phyloP scores from a whole-genome alignment of 805 yeast species.

The Yarrowia sp. region DNA sequence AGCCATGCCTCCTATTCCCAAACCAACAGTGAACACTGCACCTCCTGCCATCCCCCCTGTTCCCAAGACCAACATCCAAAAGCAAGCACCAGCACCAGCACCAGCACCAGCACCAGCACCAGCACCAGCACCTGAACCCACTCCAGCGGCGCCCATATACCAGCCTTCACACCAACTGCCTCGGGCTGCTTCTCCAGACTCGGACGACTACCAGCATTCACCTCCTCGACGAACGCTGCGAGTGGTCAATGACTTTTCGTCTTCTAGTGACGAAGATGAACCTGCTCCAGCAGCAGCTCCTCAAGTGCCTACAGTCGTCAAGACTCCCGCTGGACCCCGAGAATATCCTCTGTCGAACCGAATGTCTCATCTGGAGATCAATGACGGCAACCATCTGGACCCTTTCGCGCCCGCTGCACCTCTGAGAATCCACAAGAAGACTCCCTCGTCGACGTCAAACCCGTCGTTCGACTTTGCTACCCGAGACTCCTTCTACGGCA shows the following conservation, averaged over 20 bases:
- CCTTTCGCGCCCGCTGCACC: conserved; percentile 13
- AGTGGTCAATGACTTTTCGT: conserved; percentile 17
- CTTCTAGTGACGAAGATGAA: conserved; percentile 18
- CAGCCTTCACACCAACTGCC: conserved; percentile 13
- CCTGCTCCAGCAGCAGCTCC: neutral
- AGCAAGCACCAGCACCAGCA: neutral
- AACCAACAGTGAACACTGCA: neutral
- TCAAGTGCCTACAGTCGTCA: neutral
- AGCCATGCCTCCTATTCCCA: conserved; percentile 1
- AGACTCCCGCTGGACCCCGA: conserved; percentile 7
- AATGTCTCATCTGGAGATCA: conserved; percentile 1
- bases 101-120: neutral
- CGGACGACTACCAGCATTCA: neutral
- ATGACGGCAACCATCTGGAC: conserved; percentile 5
- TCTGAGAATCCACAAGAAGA: conserved; percentile 13
- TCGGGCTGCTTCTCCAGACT: neutral
- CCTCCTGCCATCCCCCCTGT: neutral
- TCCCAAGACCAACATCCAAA: conserved; percentile 6
- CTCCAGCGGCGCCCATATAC: neutral
- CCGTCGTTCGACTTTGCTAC: conserved; percentile 8
- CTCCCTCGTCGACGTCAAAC: neutral
- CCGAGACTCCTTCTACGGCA: conserved; percentile 9
- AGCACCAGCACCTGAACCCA: neutral
- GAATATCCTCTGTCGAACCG: conserved; percentile 14
- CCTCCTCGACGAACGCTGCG: conserved; percentile 10